Evolutionary conservation across 2,329 filamentous ascomycete species (phyloP), one percentile per base, ranked within the genome.

Genomic region (Alternaria atra): DNA sequence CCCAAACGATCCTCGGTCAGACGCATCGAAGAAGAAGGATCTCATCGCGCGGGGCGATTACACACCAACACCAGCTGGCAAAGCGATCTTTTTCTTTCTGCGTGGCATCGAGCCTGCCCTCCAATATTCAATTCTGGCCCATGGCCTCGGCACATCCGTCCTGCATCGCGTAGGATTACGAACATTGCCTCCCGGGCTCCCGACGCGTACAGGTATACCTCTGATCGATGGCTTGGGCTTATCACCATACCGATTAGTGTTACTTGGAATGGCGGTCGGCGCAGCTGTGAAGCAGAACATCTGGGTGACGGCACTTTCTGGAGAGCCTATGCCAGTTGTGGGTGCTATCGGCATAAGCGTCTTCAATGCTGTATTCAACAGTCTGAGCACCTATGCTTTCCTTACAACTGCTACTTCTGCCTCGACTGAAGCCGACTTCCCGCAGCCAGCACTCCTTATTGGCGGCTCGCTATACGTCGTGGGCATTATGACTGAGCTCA

Each of bases 341-440:
- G 73, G 76, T 2, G 85, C 86, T 0, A 42, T 82, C 0, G 58
- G 74, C 2, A 80, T 90, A 13, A 77, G 78, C 13, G 52, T 73
- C 2, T 87, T 85, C 80, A 90, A 90, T 73, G 81, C 82, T 0
- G 35, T 85, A 9, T 72, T 84, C 70, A 89, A 89, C 78, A 80
- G 80, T n/a, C 13, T 83, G 30, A 88, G 85, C 73, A 81, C 83
- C 0, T 80, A 90, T 13, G 77, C 88, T 15, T 84, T 87, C 65
- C 75, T 86, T 32, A 80, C 81, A 40, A 71, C 80, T 2, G 76
- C 81, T 15, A 86, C 84, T 0, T 86, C 84, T 27, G 80, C 81
- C 2, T 80, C 78, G 17, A 73, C 73, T 43, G 75, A 81, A 37
- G 67, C 65, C 3, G 64, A 55, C 1, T 83, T 83, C 56, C 80